phyloP scores from a whole-genome alignment of 2,329 filamentous ascomycete genomes.

The Talaromyces marneffei region DNA sequence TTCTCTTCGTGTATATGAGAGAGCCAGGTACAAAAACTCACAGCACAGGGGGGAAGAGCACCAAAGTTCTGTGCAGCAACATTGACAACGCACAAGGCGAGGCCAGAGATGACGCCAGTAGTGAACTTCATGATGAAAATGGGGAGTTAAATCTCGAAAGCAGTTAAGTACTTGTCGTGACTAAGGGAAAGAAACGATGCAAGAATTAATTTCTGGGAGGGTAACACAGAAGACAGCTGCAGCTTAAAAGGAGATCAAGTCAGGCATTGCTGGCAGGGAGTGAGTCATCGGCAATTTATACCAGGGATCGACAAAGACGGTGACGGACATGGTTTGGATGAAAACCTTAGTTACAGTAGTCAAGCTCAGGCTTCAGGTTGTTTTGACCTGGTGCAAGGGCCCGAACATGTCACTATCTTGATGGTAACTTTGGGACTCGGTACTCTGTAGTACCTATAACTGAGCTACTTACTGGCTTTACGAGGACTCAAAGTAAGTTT shows the following conservation, averaged over 20 bases:
- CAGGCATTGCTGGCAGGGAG: neutral
- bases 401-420: neutral
- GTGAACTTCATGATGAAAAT: conserved; percentile 10
- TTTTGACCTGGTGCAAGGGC: neutral
- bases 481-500: neutral
- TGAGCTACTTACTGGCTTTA: too few relatives aligned
- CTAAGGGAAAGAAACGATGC: neutral
- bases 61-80: conserved; percentile 43
- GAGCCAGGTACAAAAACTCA: conserved; percentile 35
- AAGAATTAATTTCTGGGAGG: neutral
- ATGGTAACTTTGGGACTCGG: too few relatives aligned
- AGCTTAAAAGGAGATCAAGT: too few relatives aligned
- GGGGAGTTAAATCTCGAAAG: neutral
- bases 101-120: conserved; percentile 40
- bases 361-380: neutral
- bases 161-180: neutral
- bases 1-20: neutral
- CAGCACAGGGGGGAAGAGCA: conserved; percentile 50
- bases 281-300: neutral
- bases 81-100: conserved; percentile 48
- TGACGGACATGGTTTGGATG: neutral
- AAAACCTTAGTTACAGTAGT: neutral
- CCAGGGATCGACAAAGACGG: neutral
- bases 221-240: neutral
- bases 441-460: too few relatives aligned